Evolutionary conservation across 2,329 filamentous ascomycete species (phyloP).

Genomic region (Apiospora phragmitis): DNA sequence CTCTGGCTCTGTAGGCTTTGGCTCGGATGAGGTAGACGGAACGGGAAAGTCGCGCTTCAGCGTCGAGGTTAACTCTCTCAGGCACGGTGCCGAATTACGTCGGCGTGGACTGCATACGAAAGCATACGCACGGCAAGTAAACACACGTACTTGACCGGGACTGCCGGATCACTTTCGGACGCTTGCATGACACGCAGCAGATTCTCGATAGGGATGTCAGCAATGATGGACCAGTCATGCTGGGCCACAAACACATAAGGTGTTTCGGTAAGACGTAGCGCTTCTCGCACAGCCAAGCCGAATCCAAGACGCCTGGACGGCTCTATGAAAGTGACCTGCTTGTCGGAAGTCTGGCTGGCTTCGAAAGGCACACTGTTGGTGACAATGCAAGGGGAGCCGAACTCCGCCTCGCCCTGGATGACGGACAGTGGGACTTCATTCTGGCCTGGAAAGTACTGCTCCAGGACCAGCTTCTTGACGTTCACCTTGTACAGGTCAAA

Average conservation of each 20-base stretch:
- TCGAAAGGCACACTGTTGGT: conserved; percentile 39
- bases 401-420: conserved; percentile 44
- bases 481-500: conserved; percentile 49
- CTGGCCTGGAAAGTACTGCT: conserved; percentile 23
- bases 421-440: conserved; percentile 9
- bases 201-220: conserved; percentile 43
- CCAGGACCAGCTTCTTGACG: conserved; percentile 42
- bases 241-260: conserved; percentile 59
- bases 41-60: conserved; percentile 42
- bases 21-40: not conserved
- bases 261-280: conserved; percentile 45
- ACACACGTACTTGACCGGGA: conserved; percentile 53
- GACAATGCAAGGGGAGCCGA: conserved; percentile 39
- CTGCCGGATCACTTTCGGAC: conserved; percentile 27
- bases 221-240: conserved; percentile 54
- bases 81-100: conserved; percentile 44
- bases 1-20: not conserved
- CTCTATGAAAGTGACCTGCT: conserved; percentile 49
- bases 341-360: conserved; percentile 35
- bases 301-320: conserved; percentile 49
- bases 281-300: conserved; percentile 53
- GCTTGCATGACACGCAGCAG: conserved; percentile 48
- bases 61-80: conserved; percentile 41
- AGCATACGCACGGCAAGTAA: conserved; percentile 53
- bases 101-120: conserved; percentile 48